phyloP scores from a whole-genome alignment of 1,139 yeast species.

The Yamadazyma diospyri region DNA sequence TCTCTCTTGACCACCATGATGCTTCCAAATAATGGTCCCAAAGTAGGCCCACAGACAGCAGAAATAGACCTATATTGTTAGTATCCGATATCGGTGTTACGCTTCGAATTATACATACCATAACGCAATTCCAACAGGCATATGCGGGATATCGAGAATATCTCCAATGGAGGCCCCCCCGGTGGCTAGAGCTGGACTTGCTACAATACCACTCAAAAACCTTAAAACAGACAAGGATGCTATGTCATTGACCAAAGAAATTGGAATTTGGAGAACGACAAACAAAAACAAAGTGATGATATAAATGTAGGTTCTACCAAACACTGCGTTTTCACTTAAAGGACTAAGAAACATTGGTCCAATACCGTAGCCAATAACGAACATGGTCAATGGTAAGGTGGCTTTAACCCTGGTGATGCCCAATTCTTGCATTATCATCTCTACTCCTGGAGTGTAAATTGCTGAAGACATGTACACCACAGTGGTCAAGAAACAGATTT shows the following conservation, averaged over 20 bases:
- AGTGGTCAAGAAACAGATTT: constrained; percentile 20
- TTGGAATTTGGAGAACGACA: constrained; percentile 33
- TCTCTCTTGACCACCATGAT: constrained; percentile 19
- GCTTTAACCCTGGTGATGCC: constrained; percentile 40
- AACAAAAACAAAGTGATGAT: constrained; percentile 28
- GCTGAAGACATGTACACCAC: constrained; percentile 28
- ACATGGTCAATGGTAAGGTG: constrained; percentile 35
- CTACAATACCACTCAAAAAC: constrained; percentile 32
- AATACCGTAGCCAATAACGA: constrained; percentile 54
- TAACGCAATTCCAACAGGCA: too few species aligned
- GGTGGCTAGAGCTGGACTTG: constrained; percentile 32
- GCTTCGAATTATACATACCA: too few species aligned
- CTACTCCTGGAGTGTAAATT: constrained; percentile 34
- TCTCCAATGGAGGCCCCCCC: constrained; percentile 37
- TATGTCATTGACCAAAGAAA: constrained; percentile 26
- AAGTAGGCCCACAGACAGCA: constrained; percentile 29
- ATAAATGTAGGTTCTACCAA: constrained; percentile 50
- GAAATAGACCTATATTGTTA: too few species aligned
- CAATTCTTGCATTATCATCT: constrained; percentile 23
- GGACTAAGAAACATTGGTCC: constrained; percentile 58
- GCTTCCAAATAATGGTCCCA: constrained; percentile 32
- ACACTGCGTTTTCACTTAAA: constrained; percentile 42
- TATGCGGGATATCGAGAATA: constrained; percentile 17
- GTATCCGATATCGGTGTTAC: too few species aligned
- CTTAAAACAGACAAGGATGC: constrained; percentile 30